These are phyloP conservation scores for Paramecium primaurelia DNA, from an alignment of 73 alveolate species.

Conservation along the genomic window DNA sequence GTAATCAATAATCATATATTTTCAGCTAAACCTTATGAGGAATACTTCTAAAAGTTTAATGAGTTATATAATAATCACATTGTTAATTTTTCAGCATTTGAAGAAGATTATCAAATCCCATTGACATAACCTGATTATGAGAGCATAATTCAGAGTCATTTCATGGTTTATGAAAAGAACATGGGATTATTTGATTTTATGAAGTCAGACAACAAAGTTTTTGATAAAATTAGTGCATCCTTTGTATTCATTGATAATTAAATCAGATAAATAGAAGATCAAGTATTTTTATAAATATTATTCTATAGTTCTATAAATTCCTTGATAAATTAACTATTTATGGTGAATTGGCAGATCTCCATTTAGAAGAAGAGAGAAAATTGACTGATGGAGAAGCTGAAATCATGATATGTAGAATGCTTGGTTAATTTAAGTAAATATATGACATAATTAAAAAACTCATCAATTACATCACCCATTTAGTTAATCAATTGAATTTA, in stretches of 20 bases:
- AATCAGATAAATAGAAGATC: neutral
- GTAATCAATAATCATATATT: neutral
- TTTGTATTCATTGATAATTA: neutral
- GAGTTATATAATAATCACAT: conserved; percentile 43
- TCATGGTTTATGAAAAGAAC: conserved; percentile 48
- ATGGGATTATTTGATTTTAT: neutral
- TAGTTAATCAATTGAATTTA: conserved; percentile 73
- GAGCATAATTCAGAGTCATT: conserved; percentile 25
- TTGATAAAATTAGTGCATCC: conserved; percentile 7
- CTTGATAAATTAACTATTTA: conserved; percentile 33
- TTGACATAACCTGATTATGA: conserved; percentile 20
- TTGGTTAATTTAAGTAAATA: conserved; percentile 69
- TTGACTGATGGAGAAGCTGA: conserved; percentile 72
- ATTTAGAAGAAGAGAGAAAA: conserved; percentile 70
- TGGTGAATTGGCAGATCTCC: conserved; percentile 48
- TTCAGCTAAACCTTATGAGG: conserved; percentile 58
- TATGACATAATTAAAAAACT: conserved; percentile 75
- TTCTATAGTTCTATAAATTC: conserved; percentile 20
- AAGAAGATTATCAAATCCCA: conserved; percentile 51
- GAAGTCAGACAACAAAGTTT: neutral
- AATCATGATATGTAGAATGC: conserved; percentile 73
- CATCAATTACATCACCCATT: conserved; percentile 71
- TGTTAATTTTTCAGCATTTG: conserved; percentile 40
- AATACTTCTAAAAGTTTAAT: conserved; percentile 53
- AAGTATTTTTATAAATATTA: neutral